A percentile compares a stretch with the other conserved stretches of the same genome.
Conservation (phyloP, 768 basidiomycete genomes). For the Porpolomopsis calyptriformis region DNA sequence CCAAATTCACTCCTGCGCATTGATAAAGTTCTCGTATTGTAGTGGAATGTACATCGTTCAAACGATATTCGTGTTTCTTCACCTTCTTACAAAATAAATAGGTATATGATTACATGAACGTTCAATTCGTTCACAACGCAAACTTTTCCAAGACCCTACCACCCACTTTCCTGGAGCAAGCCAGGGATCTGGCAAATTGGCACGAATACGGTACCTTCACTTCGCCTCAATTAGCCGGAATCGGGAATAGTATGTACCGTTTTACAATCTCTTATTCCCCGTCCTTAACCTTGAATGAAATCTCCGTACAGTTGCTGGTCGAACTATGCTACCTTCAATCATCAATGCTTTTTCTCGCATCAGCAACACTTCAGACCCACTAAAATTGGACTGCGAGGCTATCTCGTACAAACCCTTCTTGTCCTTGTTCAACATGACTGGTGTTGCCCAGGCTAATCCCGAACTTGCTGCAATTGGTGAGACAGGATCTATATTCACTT, state of each 20-base stretch:
- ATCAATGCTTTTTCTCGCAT: too few species aligned
- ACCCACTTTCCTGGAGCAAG: slow-evolving; percentile 38
- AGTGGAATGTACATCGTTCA: not conserved
- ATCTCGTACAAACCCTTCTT: too few species aligned
- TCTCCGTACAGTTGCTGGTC: slow-evolving; percentile 46
- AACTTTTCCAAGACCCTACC: slow-evolving; percentile 41
- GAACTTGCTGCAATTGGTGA: too few species aligned
- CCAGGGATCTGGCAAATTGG: slow-evolving; percentile 55
- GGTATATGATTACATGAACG: slow-evolving; percentile 69
- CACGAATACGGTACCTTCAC: slow-evolving; percentile 66
- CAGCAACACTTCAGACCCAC: too few species aligned
- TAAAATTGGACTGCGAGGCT: too few species aligned
- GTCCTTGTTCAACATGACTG: too few species aligned
- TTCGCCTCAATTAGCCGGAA: slow-evolving; percentile 37
- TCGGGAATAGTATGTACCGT: slow-evolving; percentile 50
- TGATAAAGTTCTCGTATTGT: slow-evolving; percentile 1
- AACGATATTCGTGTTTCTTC: not conserved
- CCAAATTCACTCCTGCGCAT: too few species aligned
- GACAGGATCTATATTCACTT: too few species aligned
- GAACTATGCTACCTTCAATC: slow-evolving; percentile 51
- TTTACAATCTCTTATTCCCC: too few species aligned
- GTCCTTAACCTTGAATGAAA: not conserved
- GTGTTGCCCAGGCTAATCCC: too few species aligned
- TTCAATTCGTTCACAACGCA: slow-evolving; percentile 55
- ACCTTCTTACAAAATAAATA: too few species aligned